Percentiles rank a stretch among this genome's conserved stretches.
Conservation (phyloP, 1,284 basidiomycete species). For the Exobasidium rhododendri region DNA sequence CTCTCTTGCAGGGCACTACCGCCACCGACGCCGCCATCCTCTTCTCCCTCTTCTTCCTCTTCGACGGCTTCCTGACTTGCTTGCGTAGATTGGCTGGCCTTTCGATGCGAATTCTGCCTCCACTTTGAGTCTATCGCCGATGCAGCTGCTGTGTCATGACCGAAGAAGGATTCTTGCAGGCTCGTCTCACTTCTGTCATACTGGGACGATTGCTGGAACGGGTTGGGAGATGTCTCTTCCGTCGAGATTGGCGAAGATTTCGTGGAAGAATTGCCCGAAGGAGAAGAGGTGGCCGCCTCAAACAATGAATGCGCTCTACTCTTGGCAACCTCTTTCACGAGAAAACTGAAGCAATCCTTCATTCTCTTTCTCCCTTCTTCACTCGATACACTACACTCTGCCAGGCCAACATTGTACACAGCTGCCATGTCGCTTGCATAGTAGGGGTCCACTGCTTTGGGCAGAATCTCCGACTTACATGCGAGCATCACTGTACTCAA, state of each 20-base stretch:
- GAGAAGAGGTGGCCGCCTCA: neutral
- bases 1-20: constrained; percentile 24
- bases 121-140: neutral
- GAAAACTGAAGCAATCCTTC: constrained; percentile 48
- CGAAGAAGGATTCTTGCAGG: neutral
- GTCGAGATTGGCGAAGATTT: constrained; percentile 1
- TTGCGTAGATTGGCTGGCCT: constrained; percentile 37
- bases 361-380: constrained; percentile 51
- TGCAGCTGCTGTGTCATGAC: constrained; percentile 7
- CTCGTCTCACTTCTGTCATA: neutral
- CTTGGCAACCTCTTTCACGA: constrained; percentile 51
- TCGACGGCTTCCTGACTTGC: constrained; percentile 16
- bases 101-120: constrained; percentile 17
- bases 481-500: constrained; percentile 50
- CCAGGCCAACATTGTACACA: constrained; percentile 47
- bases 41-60: constrained; percentile 31
- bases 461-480: constrained; percentile 48
- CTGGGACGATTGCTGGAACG: constrained; percentile 3
- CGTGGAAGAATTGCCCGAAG: neutral
- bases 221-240: neutral
- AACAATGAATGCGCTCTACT: constrained; percentile 20
- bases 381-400: constrained; percentile 45
- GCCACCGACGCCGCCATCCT: constrained; percentile 17
- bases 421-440: constrained; percentile 49
- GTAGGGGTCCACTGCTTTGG: constrained; percentile 47